These are phyloP conservation scores for Daldinia sp. DNA, from an alignment of 2,329 filamentous ascomycete genomes.

Conservation along the genomic window DNA sequence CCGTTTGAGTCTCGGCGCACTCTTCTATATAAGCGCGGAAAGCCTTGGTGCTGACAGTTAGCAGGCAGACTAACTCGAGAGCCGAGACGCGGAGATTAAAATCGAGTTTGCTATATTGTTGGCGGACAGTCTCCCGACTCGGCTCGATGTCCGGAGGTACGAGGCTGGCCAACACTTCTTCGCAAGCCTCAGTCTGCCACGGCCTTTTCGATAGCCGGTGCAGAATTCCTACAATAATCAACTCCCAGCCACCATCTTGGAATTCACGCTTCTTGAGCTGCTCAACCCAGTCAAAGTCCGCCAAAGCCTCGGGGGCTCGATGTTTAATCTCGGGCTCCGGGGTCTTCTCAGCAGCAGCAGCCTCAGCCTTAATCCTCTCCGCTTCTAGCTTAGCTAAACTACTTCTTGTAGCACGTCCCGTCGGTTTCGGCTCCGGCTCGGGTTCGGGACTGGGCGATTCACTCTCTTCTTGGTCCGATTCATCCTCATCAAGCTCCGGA, in stretches of 20 bases:
- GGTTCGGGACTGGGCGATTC: slow-evolving; percentile 73
- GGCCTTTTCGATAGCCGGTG: slow-evolving; percentile 85
- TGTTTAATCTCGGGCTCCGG: slow-evolving; percentile 67
- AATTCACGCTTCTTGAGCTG: slow-evolving; percentile 87
- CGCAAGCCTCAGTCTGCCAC: slow-evolving; percentile 76
- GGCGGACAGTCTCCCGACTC: slow-evolving; percentile 77
- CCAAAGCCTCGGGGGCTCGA: slow-evolving; percentile 80
- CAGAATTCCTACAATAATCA: slow-evolving; percentile 87
- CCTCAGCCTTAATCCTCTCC: slow-evolving; percentile 73
- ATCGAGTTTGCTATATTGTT: slow-evolving; percentile 80
- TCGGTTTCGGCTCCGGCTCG: slow-evolving; percentile 73
- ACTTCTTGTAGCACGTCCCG: slow-evolving; percentile 82
- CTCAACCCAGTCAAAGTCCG: slow-evolving; percentile 85
- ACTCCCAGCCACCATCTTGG: slow-evolving; percentile 87
- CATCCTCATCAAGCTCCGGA: slow-evolving; percentile 78
- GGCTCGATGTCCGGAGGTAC: slow-evolving; percentile 82
- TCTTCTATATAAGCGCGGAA: slow-evolving; percentile 91
- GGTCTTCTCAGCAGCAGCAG: slow-evolving; percentile 64
- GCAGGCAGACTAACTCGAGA: slow-evolving; percentile 86
- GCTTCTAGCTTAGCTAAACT: slow-evolving; percentile 86
- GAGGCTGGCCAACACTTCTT: slow-evolving; percentile 83
- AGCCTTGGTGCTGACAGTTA: slow-evolving; percentile 87
- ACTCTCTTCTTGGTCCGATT: slow-evolving; percentile 70
- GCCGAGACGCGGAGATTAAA: slow-evolving; percentile 84
- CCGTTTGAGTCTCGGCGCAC: slow-evolving; percentile 93